Conservation (phyloP, 2,329 filamentous ascomycete species). For the Fusarium staphyleae region DNA sequence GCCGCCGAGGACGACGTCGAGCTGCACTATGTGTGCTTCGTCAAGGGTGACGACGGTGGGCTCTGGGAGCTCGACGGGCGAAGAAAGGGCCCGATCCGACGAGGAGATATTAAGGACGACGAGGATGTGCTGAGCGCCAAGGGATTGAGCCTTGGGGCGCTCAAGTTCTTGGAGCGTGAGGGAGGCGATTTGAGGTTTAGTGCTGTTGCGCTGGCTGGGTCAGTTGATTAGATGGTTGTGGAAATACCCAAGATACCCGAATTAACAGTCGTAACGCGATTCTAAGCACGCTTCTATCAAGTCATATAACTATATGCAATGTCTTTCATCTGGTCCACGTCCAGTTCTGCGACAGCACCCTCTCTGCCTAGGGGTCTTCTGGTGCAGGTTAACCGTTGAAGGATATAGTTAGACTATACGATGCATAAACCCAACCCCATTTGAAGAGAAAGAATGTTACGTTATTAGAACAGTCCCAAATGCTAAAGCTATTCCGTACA, state of each 20-base stretch:
- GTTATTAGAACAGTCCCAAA: no score
- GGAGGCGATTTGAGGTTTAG: slow-evolving; percentile 65
- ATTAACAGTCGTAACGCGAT: not conserved
- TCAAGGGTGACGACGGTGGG: slow-evolving; percentile 72
- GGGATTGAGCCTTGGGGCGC: slow-evolving; percentile 73
- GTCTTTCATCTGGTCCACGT: no score
- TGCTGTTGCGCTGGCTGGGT: slow-evolving; percentile 62
- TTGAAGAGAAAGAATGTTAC: no score
- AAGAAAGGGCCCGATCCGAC: slow-evolving; percentile 62
- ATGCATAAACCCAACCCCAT: no score
- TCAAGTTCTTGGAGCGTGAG: slow-evolving; percentile 64
- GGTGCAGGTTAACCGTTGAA: no score
- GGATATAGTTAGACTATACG: no score
- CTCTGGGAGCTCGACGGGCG: slow-evolving; percentile 68
- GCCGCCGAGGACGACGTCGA: slow-evolving; percentile 83
- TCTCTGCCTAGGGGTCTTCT: no score
- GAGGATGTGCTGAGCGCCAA: slow-evolving; percentile 79
- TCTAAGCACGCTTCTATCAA: no score
- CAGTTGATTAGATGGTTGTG: slow-evolving; percentile 51
- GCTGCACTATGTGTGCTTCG: slow-evolving; percentile 95
- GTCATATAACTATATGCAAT: no score
- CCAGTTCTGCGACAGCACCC: no score
- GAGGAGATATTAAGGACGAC: slow-evolving; percentile 61
- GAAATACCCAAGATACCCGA: slow-evolving; percentile 23
- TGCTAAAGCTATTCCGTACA: not conserved